Percentiles rank a stretch among this genome's conserved stretches.
phyloP scores from a whole-genome alignment of 2,329 filamentous ascomycete species.

The Colletotrichum musicola region DNA sequence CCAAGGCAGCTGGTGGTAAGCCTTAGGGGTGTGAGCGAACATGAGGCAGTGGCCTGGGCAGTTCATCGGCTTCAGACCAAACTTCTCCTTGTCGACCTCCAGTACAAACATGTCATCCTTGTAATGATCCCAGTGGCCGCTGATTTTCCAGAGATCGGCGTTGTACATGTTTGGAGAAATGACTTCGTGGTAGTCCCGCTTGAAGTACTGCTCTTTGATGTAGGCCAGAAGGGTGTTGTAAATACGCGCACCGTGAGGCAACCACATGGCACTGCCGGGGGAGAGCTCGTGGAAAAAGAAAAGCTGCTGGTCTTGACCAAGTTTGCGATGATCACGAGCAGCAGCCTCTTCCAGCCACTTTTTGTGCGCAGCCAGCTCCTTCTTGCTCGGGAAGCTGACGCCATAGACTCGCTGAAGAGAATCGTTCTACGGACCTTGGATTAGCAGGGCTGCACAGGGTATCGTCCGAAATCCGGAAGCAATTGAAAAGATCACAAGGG shows the following conservation, averaged over 20 bases:
- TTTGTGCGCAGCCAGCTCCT: constrained; percentile 91
- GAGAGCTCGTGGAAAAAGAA: constrained; percentile 97
- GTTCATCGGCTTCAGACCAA: constrained; percentile 93
- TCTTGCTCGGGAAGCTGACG: constrained; percentile 96
- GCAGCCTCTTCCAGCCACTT: constrained; percentile 98
- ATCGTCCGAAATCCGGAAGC: too few relatives aligned
- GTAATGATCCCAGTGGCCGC: constrained; percentile 93
- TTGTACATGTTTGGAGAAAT: constrained; percentile 96
- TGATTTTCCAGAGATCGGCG: constrained; percentile 90
- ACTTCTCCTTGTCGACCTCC: constrained; percentile 83
- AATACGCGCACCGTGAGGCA: constrained; percentile 92
- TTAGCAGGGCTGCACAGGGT: not conserved
- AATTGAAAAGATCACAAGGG: too few relatives aligned
- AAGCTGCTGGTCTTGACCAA: constrained; percentile 94
- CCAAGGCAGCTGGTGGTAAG: constrained; percentile 90
- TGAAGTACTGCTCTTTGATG: constrained; percentile 89
- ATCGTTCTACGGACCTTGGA: constrained; percentile 71
- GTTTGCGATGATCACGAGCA: constrained; percentile 93
- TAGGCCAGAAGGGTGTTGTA: constrained; percentile 90
- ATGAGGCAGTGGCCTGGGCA: constrained; percentile 95
- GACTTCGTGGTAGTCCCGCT: constrained; percentile 94
- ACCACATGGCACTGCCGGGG: constrained; percentile 92
- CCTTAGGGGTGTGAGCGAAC: constrained; percentile 85
- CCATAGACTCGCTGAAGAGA: constrained; percentile 97
- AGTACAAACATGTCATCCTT: constrained; percentile 85